Percentiles rank a stretch among this genome's conserved stretches.
Evolutionary conservation across 2,329 filamentous ascomycete species (phyloP).

Genomic region (Xylaria sp.): DNA sequence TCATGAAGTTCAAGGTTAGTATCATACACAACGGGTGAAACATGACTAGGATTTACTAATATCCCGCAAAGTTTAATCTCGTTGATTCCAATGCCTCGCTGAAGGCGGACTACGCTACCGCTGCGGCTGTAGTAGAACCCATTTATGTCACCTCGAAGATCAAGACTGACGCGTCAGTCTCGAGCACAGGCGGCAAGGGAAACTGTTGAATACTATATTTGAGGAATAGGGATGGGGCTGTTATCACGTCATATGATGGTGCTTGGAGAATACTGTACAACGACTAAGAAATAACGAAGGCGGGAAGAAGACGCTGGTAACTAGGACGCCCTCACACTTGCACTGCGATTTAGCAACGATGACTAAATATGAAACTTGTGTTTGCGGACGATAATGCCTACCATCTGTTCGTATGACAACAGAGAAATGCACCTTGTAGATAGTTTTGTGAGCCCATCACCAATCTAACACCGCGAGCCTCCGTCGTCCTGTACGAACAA

Average conservation of each 20-base stretch:
- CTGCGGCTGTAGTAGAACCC: constrained; percentile 33
- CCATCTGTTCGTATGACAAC: background rate
- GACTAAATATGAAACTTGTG: background rate
- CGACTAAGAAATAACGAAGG: background rate
- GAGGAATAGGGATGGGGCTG: background rate
- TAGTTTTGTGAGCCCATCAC: background rate
- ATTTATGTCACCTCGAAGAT: constrained; percentile 22
- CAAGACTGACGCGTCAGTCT: background rate
- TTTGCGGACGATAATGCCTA: background rate
- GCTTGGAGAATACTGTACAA: background rate
- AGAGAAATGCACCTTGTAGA: too few species aligned
- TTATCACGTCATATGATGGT: background rate
- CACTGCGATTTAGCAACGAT: background rate
- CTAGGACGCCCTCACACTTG: background rate
- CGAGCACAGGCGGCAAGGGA: background rate
- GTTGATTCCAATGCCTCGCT: constrained; percentile 35
- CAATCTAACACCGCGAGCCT: background rate
- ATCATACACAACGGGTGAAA: background rate
- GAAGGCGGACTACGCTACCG: constrained; percentile 35
- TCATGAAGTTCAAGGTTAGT: constrained; percentile 44
- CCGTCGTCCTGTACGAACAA: background rate
- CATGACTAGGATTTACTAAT: constrained; percentile 21
- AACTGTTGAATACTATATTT: background rate
- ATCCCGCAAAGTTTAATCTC: constrained; percentile 34
- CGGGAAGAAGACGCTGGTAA: background rate